Evolutionary conservation across 768 basidiomycete species (phyloP).

Genomic region (Lactarius akahatsu): DNA sequence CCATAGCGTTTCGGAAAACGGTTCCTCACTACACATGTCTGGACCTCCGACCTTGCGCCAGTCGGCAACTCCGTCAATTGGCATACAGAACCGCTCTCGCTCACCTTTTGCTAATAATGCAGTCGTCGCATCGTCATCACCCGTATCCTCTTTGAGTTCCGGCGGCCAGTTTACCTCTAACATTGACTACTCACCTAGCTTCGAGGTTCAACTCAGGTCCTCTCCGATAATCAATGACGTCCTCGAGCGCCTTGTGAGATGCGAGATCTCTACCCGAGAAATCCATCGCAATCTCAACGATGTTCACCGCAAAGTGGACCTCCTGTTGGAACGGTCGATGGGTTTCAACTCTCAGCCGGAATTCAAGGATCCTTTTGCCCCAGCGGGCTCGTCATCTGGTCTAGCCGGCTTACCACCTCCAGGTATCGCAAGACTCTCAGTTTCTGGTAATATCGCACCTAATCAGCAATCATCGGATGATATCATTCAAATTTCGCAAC

Average conservation of each 20-base stretch:
- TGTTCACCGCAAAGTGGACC: slow-evolving; percentile 72
- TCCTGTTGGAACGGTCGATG: slow-evolving; percentile 69
- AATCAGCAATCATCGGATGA: slow-evolving; percentile 70
- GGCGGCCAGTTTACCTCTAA: slow-evolving; percentile 59
- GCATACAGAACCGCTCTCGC: slow-evolving; percentile 34
- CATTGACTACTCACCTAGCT: slow-evolving; percentile 47
- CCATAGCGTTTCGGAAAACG: slow-evolving; percentile 20
- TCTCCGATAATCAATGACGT: slow-evolving; percentile 77
- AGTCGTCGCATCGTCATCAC: slow-evolving; percentile 62
- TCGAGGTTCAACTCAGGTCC: slow-evolving; percentile 72
- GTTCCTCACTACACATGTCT: slow-evolving; percentile 14
- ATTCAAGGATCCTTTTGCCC: slow-evolving; percentile 79
- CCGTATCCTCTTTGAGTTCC: slow-evolving; percentile 76
- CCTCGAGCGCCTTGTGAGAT: slow-evolving; percentile 68
- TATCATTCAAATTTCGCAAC: slow-evolving; percentile 71
- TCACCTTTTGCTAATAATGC: slow-evolving; percentile 47
- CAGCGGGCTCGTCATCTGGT: slow-evolving; percentile 35
- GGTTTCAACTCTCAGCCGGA: slow-evolving; percentile 50
- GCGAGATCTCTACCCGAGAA: slow-evolving; percentile 66
- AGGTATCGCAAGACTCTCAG: slow-evolving; percentile 58
- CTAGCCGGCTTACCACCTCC: slow-evolving; percentile 34
- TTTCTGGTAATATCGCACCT: slow-evolving; percentile 65
- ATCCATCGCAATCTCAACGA: slow-evolving; percentile 74
- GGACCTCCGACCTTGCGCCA: slow-evolving; percentile 28
- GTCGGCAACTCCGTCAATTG: slow-evolving; percentile 23